Evolutionary conservation across 2,329 filamentous ascomycete genomes (phyloP).

Genomic region (Zasmidium citrigriseum): DNA sequence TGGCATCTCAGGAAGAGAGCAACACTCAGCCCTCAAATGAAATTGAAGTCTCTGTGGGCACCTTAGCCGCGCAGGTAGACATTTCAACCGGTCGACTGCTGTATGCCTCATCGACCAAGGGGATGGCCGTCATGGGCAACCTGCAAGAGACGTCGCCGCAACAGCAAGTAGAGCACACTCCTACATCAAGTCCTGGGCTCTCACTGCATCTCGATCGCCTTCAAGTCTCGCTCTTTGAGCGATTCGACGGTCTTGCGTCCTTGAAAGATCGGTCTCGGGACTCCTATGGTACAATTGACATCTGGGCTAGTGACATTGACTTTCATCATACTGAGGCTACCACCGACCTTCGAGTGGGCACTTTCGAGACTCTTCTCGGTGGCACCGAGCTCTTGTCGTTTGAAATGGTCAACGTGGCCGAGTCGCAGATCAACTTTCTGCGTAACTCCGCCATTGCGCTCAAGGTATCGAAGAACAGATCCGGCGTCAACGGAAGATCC

Average conservation of each 20-base stretch:
- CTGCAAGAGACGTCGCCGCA: no score
- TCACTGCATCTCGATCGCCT: slow-evolving; percentile 9
- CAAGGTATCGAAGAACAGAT: slow-evolving; percentile 19
- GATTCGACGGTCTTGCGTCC: not conserved
- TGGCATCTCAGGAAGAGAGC: not conserved
- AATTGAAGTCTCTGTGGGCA: slow-evolving; percentile 19
- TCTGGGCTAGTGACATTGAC: slow-evolving; percentile 9
- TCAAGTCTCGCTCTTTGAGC: not conserved
- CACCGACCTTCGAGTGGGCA: slow-evolving; percentile 15
- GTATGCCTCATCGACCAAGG: slow-evolving; percentile 11
- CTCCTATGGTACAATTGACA: slow-evolving; percentile 9
- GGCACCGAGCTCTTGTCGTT: slow-evolving; percentile 27
- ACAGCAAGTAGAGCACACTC: no score
- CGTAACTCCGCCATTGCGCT: slow-evolving; percentile 26
- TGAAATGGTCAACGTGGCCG: slow-evolving; percentile 11
- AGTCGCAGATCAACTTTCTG: slow-evolving; percentile 12
- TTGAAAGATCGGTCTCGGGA: not conserved
- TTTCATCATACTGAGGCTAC: not conserved
- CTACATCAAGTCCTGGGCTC: not conserved
- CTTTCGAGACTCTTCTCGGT: slow-evolving; percentile 23
- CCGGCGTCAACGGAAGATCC: slow-evolving; percentile 20
- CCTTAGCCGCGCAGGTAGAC: slow-evolving; percentile 21
- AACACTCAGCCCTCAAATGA: not conserved
- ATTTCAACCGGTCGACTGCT: slow-evolving; percentile 22
- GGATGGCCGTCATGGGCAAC: not conserved